Evolutionary conservation across 768 basidiomycete genomes (phyloP).

Genomic region (Tulasnella sp.): DNA sequence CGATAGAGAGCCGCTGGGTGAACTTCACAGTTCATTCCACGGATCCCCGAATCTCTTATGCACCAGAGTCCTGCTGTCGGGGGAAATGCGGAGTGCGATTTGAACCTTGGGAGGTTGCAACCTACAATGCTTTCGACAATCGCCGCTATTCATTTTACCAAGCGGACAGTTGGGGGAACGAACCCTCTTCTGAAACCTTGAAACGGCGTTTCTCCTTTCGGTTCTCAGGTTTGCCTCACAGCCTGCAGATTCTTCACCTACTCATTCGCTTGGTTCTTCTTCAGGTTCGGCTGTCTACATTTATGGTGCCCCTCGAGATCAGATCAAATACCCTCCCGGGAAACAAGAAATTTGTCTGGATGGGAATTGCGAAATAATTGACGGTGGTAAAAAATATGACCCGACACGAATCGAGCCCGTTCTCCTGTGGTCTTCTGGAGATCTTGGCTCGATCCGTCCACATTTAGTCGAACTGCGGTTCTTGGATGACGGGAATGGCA

Average conservation of each 20-base stretch:
- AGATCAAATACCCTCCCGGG: neutral
- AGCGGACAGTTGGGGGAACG: neutral
- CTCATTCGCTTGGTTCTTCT: neutral
- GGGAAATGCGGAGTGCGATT: neutral
- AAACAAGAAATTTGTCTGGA: neutral
- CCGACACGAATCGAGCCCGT: neutral
- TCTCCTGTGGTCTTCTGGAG: neutral
- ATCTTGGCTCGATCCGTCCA: too few species aligned
- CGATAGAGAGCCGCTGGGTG: neutral
- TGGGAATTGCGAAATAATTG: neutral
- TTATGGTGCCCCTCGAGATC: neutral
- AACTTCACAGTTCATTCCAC: neutral
- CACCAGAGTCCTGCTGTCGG: neutral
- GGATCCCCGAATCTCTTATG: neutral
- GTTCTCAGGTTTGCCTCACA: neutral
- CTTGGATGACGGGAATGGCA: neutral
- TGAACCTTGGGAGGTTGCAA: neutral
- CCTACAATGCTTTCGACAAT: neutral
- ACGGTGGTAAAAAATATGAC: neutral
- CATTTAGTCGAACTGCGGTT: too few species aligned
- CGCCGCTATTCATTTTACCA: neutral
- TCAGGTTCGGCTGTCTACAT: neutral
- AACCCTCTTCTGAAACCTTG: neutral
- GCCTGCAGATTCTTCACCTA: neutral
- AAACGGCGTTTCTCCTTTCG: neutral